phyloP scores from a whole-genome alignment of 176 grass and related monocot genomes.

The Ananas comosus region DNA sequence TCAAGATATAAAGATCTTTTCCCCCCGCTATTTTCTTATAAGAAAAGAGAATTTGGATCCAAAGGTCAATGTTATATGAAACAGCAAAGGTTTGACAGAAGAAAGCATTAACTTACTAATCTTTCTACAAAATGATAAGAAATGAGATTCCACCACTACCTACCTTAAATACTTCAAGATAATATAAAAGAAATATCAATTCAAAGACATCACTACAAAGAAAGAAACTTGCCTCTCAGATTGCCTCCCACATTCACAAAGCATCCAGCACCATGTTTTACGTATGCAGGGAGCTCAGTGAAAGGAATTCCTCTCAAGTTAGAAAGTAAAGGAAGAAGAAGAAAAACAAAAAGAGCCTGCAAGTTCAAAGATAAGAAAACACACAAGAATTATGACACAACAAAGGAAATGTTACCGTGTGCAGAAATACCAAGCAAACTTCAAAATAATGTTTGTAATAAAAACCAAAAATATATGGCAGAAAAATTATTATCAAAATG shows the following conservation, averaged over 20 bases:
- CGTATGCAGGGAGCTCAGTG: conserved; percentile 56
- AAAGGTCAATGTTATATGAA: too few relatives aligned
- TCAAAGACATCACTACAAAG: conserved; percentile 1
- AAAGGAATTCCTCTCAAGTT: conserved; percentile 84
- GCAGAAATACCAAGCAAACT: neutral
- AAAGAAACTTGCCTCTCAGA: conserved; percentile 41
- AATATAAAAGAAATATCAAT: neutral
- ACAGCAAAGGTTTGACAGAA: too few relatives aligned
- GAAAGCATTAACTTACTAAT: too few relatives aligned
- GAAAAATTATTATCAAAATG: neutral
- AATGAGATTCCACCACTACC: neutral
- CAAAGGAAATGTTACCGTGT: neutral
- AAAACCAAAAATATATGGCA: neutral
- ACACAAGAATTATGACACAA: neutral
- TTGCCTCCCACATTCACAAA: conserved; percentile 79
- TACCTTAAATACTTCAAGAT: conserved; percentile 19
- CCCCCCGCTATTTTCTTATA: too few relatives aligned
- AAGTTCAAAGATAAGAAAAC: conserved; percentile 19
- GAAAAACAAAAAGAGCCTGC: conserved; percentile 91
- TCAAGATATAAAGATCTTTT: too few relatives aligned
- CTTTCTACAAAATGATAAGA: neutral
- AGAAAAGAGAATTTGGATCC: too few relatives aligned
- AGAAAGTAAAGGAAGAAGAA: conserved; percentile 80
- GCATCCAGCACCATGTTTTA: conserved; percentile 67
- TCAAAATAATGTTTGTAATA: neutral